Evolutionary conservation across 768 basidiomycete species (phyloP).

Genomic region (Naganishia vishniacii): DNA sequence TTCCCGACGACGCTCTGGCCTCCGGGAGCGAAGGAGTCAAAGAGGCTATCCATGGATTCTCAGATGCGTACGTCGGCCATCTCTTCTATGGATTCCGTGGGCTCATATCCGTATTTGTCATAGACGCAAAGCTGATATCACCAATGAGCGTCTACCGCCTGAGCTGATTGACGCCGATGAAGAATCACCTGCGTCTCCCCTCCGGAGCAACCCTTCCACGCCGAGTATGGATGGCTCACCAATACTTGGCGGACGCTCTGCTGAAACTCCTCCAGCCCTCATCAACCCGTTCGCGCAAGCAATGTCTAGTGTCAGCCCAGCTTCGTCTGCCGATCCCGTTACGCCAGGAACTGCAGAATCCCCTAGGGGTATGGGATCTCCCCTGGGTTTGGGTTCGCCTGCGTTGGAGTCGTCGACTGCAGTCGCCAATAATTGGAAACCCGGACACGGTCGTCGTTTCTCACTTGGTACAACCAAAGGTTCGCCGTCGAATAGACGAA

Average conservation of each 20-base stretch:
- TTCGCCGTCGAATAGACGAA: conserved; percentile 81
- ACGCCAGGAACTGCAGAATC: conserved; percentile 23
- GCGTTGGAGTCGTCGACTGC: conserved; percentile 36
- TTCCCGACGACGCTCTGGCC: conserved; percentile 78
- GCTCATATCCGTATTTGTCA: neutral
- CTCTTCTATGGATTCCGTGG: neutral
- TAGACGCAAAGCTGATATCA: conserved; percentile 94
- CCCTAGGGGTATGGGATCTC: conserved; percentile 20
- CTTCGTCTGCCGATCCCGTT: neutral
- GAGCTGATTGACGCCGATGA: conserved; percentile 68
- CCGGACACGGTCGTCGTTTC: conserved; percentile 60
- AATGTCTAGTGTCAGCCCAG: neutral
- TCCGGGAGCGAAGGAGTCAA: conserved; percentile 90
- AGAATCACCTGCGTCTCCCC: conserved; percentile 42
- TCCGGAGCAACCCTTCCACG: conserved; percentile 38
- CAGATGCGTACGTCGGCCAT: conserved; percentile 73
- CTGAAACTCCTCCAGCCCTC: conserved; percentile 26
- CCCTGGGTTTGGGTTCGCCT: conserved; percentile 24
- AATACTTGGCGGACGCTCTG: conserved; percentile 11
- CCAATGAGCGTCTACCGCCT: conserved; percentile 96
- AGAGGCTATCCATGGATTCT: conserved; percentile 86
- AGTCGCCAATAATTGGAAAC: conserved; percentile 48
- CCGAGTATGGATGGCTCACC: conserved; percentile 40
- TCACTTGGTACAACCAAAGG: conserved; percentile 94
- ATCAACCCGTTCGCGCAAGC: conserved; percentile 17